Percentiles rank a stretch among this genome's conserved stretches.
These are phyloP conservation scores for Ramaria sp. DNA, from an alignment of 768 basidiomycete genomes.

Conservation along the genomic window DNA sequence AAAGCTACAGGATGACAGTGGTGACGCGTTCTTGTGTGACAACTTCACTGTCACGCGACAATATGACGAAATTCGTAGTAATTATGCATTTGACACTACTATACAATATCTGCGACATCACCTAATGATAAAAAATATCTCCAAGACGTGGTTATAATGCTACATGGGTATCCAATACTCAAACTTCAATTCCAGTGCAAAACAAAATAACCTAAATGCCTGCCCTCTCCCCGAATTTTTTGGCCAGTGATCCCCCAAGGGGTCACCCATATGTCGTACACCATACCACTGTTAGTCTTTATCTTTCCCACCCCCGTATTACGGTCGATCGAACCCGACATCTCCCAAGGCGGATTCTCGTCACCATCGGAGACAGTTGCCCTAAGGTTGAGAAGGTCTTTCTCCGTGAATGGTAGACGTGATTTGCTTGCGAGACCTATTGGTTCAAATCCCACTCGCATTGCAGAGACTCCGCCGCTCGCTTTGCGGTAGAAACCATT, in stretches of 20 bases:
- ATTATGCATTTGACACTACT: too few species aligned
- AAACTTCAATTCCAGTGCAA: not conserved
- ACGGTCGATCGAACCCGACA: not conserved
- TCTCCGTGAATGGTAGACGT: constrained; percentile 1
- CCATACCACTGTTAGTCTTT: not conserved
- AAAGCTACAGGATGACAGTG: not conserved
- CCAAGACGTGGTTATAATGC: not conserved
- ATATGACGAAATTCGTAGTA: not conserved
- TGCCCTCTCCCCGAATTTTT: not conserved
- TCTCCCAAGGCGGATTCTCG: not conserved
- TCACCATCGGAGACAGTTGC: not conserved
- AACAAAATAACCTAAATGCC: constrained; percentile 8
- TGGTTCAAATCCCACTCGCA: constrained; percentile 1
- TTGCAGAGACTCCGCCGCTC: not conserved
- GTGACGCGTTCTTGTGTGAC: constrained; percentile 9
- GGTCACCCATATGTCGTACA: not conserved
- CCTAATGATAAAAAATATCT: too few species aligned
- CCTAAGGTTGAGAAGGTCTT: not conserved
- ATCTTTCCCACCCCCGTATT: not conserved
- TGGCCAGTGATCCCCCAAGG: constrained; percentile 5
- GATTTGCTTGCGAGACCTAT: constrained; percentile 1
- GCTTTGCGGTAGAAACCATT: constrained; percentile 5
- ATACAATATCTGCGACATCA: too few species aligned
- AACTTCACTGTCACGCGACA: constrained; percentile 4
- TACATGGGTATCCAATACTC: not conserved